phyloP scores from a whole-genome alignment of 1,139 yeast genomes.

The Saccharomyces hybrid region DNA sequence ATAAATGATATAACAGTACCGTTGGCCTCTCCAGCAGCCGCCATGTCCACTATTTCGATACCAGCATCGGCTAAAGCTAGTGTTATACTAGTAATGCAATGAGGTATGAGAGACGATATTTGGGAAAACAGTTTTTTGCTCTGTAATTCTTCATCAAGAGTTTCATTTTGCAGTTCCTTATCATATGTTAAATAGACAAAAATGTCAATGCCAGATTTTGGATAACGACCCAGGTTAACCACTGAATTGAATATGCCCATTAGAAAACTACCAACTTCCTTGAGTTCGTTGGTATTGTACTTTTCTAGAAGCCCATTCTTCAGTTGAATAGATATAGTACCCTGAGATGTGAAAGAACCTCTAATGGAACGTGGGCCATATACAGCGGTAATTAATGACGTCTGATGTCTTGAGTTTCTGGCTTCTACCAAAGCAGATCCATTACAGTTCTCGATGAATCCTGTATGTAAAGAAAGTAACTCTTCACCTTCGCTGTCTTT shows the following conservation, averaged over 20 bases:
- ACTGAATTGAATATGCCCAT: constrained; percentile 33
- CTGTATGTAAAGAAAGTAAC: constrained; percentile 42
- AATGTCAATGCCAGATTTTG: constrained; percentile 81
- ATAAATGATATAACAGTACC: constrained; percentile 32
- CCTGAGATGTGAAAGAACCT: constrained; percentile 64
- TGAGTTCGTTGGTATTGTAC: constrained; percentile 27
- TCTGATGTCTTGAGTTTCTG: constrained; percentile 37
- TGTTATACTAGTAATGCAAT: constrained; percentile 46
- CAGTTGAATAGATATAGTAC: constrained; percentile 60
- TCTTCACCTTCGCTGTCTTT: constrained; percentile 9
- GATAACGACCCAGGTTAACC: constrained; percentile 65
- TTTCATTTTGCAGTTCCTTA: constrained; percentile 19
- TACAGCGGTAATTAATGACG: constrained; percentile 54
- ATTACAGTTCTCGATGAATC: constrained; percentile 61
- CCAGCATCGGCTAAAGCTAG: constrained; percentile 79
- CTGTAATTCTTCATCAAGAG: constrained; percentile 1
- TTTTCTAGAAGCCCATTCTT: constrained; percentile 36
- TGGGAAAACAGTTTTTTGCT: not conserved
- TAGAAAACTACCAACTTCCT: constrained; percentile 32
- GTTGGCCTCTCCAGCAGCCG: constrained; percentile 55
- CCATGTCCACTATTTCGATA: constrained; percentile 68
- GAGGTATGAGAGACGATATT: constrained; percentile 21
- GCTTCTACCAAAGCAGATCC: constrained; percentile 77
- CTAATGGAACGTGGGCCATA: constrained; percentile 87
- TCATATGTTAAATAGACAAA: constrained; percentile 46